Percentiles rank a stretch among this genome's conserved stretches.
phyloP scores from a whole-genome alignment of 2,329 filamentous ascomycete species.

The Aspergillus sp. region DNA sequence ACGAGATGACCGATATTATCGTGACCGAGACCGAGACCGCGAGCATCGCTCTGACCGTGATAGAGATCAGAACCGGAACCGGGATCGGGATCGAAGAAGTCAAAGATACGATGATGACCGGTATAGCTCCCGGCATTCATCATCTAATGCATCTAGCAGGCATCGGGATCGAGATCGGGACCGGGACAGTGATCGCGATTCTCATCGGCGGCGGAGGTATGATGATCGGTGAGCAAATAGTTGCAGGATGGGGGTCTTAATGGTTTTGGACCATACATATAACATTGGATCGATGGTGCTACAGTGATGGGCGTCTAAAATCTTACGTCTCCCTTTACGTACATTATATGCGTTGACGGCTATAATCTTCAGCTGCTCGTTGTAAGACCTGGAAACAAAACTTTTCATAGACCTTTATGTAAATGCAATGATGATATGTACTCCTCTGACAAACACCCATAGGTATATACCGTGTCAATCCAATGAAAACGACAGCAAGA shows the following conservation, averaged over 20 bases:
- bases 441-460: conserved; percentile 15
- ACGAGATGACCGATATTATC: conserved; percentile 36
- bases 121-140: conserved; percentile 35
- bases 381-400: conserved; percentile 1
- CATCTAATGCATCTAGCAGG: conserved; percentile 30
- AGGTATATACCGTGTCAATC: conserved; percentile 12
- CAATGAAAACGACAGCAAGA: conserved; percentile 1
- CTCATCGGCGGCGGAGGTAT: conserved; percentile 29
- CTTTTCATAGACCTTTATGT: conserved; percentile 12
- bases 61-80: conserved; percentile 33
- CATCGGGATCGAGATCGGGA: conserved; percentile 28
- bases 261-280: background rate
- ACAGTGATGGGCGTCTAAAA: background rate
- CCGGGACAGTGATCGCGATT: conserved; percentile 27
- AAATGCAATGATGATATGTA: conserved; percentile 20
- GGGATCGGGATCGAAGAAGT: conserved; percentile 26
- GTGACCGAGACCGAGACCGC: conserved; percentile 33
- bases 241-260: background rate
- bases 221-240: conserved; percentile 21
- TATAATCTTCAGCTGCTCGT: background rate
- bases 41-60: conserved; percentile 22
- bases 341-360: background rate
- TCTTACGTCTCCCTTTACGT: background rate
- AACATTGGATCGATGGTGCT: background rate
- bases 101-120: conserved; percentile 32